Evolutionary conservation across 2,329 filamentous ascomycete species (phyloP).

Genomic region (Elsinoe fawcettii): DNA sequence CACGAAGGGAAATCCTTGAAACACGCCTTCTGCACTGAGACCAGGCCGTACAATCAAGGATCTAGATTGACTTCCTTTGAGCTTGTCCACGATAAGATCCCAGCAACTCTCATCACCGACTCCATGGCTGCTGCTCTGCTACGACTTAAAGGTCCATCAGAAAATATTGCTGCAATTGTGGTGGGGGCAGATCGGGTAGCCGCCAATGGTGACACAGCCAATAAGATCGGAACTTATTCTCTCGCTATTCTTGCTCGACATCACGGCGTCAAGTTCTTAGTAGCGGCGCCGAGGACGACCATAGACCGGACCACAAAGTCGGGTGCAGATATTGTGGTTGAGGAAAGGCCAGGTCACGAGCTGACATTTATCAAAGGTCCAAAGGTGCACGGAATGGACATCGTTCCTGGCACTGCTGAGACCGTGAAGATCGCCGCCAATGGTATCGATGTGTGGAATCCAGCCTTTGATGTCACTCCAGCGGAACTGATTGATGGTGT

Average conservation of each 20-base stretch:
- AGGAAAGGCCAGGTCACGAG: slow-evolving; percentile 74
- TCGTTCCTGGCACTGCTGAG: slow-evolving; percentile 57
- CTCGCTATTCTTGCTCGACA: slow-evolving; percentile 82
- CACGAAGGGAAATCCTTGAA: slow-evolving; percentile 57
- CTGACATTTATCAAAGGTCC: slow-evolving; percentile 79
- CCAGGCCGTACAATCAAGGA: slow-evolving; percentile 94
- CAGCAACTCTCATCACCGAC: slow-evolving; percentile 85
- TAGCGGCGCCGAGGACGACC: slow-evolving; percentile 88
- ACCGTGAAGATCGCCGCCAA: slow-evolving; percentile 70
- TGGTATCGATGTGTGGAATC: slow-evolving; percentile 87
- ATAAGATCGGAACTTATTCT: slow-evolving; percentile 95
- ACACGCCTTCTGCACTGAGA: slow-evolving; percentile 94
- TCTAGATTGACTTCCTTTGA: slow-evolving; percentile 92
- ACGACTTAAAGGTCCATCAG: slow-evolving; percentile 48
- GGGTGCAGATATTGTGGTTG: slow-evolving; percentile 77
- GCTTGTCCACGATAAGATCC: slow-evolving; percentile 87
- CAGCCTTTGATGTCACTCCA: slow-evolving; percentile 92
- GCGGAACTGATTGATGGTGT: slow-evolving; percentile 83
- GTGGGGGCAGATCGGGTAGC: slow-evolving; percentile 94
- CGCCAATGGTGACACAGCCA: slow-evolving; percentile 93
- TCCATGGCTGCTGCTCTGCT: slow-evolving; percentile 93
- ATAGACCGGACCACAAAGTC: slow-evolving; percentile 77
- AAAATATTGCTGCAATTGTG: slow-evolving; percentile 75
- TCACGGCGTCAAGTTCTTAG: slow-evolving; percentile 88
- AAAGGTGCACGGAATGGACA: slow-evolving; percentile 49